Evolutionary conservation across 2,329 filamentous ascomycete genomes (phyloP).

Genomic region (Macrophomina phaseolina): DNA sequence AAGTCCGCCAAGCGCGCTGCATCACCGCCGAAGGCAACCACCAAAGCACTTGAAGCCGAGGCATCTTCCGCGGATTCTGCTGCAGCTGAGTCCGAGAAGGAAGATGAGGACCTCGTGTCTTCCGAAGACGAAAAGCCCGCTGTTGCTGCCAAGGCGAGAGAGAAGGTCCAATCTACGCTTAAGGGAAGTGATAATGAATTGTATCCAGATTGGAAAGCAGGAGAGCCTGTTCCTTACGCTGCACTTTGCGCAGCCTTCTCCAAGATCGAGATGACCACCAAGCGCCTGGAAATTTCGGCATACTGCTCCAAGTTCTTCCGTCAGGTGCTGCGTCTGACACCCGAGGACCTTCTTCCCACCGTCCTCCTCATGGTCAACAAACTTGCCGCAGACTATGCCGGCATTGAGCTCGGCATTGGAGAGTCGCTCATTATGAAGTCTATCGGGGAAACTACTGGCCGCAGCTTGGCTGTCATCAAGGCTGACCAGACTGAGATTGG

Average conservation of each 20-base stretch:
- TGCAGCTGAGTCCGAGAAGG: constrained; percentile 31
- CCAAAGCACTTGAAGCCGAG: not conserved
- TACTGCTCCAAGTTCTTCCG: constrained; percentile 90
- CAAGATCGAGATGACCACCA: constrained; percentile 91
- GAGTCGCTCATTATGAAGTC: constrained; percentile 99
- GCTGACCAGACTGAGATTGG: constrained; percentile 95
- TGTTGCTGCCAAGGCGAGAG: constrained; percentile 73
- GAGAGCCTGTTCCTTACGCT: constrained; percentile 89
- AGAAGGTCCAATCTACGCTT: constrained; percentile 80
- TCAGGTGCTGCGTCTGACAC: constrained; percentile 91
- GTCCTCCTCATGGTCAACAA: constrained; percentile 98
- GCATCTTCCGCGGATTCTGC: not conserved
- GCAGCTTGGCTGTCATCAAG: constrained; percentile 88
- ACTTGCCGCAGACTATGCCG: constrained; percentile 92
- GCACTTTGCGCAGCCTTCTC: constrained; percentile 95
- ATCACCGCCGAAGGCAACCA: constrained; percentile 7
- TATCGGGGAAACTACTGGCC: constrained; percentile 91
- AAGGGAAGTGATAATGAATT: constrained; percentile 73
- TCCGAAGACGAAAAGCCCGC: constrained; percentile 72
- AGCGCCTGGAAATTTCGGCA: constrained; percentile 84
- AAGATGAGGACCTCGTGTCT: constrained; percentile 54
- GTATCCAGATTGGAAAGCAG: constrained; percentile 94
- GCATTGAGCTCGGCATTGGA: constrained; percentile 96
- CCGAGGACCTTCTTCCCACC: constrained; percentile 83
- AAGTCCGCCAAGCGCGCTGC: constrained; percentile 1